Percentiles rank a stretch among this genome's conserved stretches.
Conservation (phyloP, 768 basidiomycete species). For the Termitomyces sp. region DNA sequence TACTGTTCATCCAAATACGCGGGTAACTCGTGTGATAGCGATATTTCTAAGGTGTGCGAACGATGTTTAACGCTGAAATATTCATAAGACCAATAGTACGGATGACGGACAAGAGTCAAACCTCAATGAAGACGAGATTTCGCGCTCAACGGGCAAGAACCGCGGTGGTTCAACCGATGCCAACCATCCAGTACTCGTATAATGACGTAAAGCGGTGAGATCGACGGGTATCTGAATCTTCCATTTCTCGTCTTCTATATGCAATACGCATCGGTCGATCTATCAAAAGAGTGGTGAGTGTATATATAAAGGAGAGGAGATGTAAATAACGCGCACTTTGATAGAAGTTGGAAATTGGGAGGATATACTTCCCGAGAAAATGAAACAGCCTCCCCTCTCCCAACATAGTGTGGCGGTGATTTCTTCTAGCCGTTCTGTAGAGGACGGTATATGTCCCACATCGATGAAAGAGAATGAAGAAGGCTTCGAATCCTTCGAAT, state of each 20-base stretch:
- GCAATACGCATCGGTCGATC: constrained; percentile 47
- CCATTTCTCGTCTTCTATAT: constrained; percentile 63
- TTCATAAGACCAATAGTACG: constrained; percentile 6
- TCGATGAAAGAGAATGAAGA: constrained; percentile 39
- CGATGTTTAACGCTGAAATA: constrained; percentile 55
- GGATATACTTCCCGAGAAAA: constrained; percentile 60
- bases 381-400: constrained; percentile 46
- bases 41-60: constrained; percentile 54
- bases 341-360: constrained; percentile 49
- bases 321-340: constrained; percentile 40
- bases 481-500: constrained; percentile 14
- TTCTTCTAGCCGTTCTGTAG: constrained; percentile 18
- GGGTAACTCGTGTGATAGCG: constrained; percentile 57
- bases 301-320: background rate
- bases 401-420: constrained; percentile 52
- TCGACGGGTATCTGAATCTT: constrained; percentile 59
- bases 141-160: constrained; percentile 51
- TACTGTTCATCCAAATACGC: constrained; percentile 83
- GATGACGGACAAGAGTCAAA: constrained; percentile 27
- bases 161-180: constrained; percentile 48
- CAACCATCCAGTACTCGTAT: constrained; percentile 50
- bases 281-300: constrained; percentile 23
- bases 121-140: constrained; percentile 44
- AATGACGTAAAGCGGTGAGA: constrained; percentile 35
- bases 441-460: constrained; percentile 37